Evolutionary conservation across 352 stramenopile genomes (phyloP).

Genomic region (Phytophthora kernoviae): DNA sequence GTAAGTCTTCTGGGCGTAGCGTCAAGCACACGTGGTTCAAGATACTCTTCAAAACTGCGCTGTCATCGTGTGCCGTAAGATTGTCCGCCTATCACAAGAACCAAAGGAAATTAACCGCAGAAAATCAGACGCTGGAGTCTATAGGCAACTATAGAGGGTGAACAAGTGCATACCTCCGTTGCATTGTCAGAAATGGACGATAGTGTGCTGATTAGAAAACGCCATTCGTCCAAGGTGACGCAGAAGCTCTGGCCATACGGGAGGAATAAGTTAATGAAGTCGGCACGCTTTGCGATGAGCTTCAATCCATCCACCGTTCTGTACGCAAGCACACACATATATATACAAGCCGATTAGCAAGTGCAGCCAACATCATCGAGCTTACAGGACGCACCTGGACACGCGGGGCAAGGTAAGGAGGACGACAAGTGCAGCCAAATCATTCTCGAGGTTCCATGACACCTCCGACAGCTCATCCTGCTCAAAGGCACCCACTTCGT

Average conservation of each 20-base stretch:
- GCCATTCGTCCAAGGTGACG: conserved; percentile 74
- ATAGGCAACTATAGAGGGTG: too few relatives aligned
- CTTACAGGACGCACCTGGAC: conserved; percentile 42
- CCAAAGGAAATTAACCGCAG: conserved; percentile 3
- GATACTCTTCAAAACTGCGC: conserved; percentile 61
- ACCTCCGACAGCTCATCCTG: neutral
- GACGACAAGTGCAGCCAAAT: conserved; percentile 70
- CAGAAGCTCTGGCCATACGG: conserved; percentile 79
- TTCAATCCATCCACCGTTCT: conserved; percentile 59
- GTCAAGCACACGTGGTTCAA: conserved; percentile 74
- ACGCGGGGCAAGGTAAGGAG: conserved; percentile 64
- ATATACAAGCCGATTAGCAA: conserved; percentile 4
- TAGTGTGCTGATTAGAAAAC: conserved; percentile 70
- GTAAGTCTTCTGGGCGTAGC: conserved; percentile 74
- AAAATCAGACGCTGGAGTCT: too few relatives aligned
- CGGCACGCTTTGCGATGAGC: conserved; percentile 52
- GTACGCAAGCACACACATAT: conserved; percentile 10
- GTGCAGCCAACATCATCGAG: neutral
- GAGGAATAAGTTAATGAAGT: conserved; percentile 71
- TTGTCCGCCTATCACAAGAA: conserved; percentile 10
- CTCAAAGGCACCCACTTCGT: conserved; percentile 19
- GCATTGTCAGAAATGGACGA: conserved; percentile 47
- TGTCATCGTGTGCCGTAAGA: conserved; percentile 29
- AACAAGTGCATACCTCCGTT: conserved; percentile 31
- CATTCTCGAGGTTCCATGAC: conserved; percentile 50